Evolutionary conservation across 352 stramenopile species (phyloP), one percentile per base, ranked within the genome.

Genomic region (Globisporangium splendens): DNA sequence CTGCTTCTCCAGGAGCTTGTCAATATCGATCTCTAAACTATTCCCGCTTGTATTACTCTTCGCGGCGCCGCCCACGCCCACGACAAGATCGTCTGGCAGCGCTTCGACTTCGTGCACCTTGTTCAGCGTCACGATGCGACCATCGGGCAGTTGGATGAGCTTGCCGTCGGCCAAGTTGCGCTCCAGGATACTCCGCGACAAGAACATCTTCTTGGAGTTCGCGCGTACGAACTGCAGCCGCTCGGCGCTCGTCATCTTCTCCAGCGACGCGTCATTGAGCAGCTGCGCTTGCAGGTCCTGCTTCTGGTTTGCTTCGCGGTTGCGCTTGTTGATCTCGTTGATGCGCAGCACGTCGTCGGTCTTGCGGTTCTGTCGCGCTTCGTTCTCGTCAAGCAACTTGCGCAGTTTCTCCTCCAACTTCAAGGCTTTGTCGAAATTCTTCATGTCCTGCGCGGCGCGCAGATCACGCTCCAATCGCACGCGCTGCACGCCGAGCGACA

Each of bases 341-440:
- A 95, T 95, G 24, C 83, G 83, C 28, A 86, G 65, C 18, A 93
- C 83, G 12, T 95, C 85, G 50, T 95, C 85, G 7, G 69, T 88
- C 50, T 95, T 91, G 52, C 83, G 72, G 6, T 75, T 84, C 60
- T 88, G 76, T 5, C 79, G 79, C 46, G 76, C 71, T 50, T 93
- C 83, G 51, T 92, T 90, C 50, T 87, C 72, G 0, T 66, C 70
- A n/a, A 81, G 47, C 35, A 93, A 61, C 49, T 79, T 76, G 24
- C 89, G 77, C 41, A 91, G 60, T 17, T 72, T 65, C 44, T 75
- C 83, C 50, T 95, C 85, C 0, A 95, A 67, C 43, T 83, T 70
- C 18, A 95, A 52, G 7, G 85, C 83, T 51, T 95, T 95, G 31
- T 90, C 83, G 59, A 91, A 95, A 62, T 95, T 92, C 62, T 91